Conservation (phyloP, 192 early-diverging fungal species). For the Coemansia sp. region DNA sequence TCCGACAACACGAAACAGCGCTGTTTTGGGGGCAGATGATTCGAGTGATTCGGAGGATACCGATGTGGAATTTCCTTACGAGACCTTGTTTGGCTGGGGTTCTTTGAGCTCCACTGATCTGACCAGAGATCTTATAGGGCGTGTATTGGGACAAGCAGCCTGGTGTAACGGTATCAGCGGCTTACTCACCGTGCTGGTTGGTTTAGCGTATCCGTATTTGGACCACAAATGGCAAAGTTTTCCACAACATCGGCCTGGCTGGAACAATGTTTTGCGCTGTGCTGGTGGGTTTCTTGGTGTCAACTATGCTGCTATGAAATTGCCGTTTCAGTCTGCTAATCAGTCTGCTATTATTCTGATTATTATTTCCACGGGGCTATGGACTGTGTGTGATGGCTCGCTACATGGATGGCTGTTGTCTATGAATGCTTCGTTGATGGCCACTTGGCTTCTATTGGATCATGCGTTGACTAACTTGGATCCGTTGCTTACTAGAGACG, state of each 20-base stretch:
- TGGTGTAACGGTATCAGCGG: constrained; percentile 45
- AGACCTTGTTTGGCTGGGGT: constrained; percentile 5
- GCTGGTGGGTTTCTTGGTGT: constrained; percentile 51
- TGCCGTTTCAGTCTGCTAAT: constrained; percentile 46
- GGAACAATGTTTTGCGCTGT: constrained; percentile 49
- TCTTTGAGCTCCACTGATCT: neutral
- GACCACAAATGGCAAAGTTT: constrained; percentile 44
- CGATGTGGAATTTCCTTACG: constrained; percentile 19
- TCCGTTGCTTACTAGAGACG: constrained; percentile 37
- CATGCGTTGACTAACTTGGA: constrained; percentile 28
- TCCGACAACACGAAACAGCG: neutral
- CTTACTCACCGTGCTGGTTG: constrained; percentile 35
- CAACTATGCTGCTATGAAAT: constrained; percentile 54
- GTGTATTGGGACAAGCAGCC: constrained; percentile 33
- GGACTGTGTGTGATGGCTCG: constrained; percentile 52
- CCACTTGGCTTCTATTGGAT: constrained; percentile 42
- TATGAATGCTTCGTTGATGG: constrained; percentile 25
- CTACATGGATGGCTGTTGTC: constrained; percentile 48
- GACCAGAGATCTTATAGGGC: constrained; percentile 37
- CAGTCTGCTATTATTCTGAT: constrained; percentile 45
- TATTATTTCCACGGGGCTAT: constrained; percentile 51
- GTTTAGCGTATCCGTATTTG: constrained; percentile 42
- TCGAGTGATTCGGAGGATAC: constrained; percentile 20
- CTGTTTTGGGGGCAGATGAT: neutral
- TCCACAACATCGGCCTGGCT: constrained; percentile 17